Evolutionary conservation across 805 yeast genomes (phyloP).

Genomic region (Metschnikowia matae): DNA sequence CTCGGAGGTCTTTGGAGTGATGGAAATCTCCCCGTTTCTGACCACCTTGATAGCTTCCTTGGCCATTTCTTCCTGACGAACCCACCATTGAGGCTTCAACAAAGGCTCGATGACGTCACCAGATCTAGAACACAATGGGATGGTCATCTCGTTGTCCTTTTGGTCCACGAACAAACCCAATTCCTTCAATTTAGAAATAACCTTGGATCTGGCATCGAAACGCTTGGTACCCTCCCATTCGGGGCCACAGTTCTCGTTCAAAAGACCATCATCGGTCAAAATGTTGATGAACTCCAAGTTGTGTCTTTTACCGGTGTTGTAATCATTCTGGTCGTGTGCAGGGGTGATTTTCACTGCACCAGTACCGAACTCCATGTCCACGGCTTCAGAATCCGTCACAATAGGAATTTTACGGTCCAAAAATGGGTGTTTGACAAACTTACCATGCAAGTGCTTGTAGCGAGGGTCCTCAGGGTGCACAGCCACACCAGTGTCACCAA

Average conservation of each 20-base stretch:
- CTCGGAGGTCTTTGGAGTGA: constrained; percentile 86
- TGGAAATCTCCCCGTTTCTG: constrained; percentile 70
- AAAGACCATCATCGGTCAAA: constrained; percentile 83
- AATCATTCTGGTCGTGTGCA: constrained; percentile 97
- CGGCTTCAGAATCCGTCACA: constrained; percentile 86
- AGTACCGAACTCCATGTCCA: constrained; percentile 99
- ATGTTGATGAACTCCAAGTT: constrained; percentile 84
- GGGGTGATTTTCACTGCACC: constrained; percentile 99
- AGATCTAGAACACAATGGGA: constrained; percentile 92
- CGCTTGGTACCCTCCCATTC: constrained; percentile 89
- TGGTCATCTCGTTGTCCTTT: constrained; percentile 91
- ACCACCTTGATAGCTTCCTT: constrained; percentile 82
- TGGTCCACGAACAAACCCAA: constrained; percentile 77
- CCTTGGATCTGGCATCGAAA: constrained; percentile 86
- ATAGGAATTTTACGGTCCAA: constrained; percentile 82
- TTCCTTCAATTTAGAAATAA: constrained; percentile 73
- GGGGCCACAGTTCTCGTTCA: constrained; percentile 86
- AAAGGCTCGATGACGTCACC: constrained; percentile 96
- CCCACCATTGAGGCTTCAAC: constrained; percentile 99
- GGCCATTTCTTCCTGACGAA: constrained; percentile 85
- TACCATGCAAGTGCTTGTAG: constrained; percentile 93
- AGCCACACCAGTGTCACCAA: constrained; percentile 97
- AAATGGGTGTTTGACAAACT: constrained; percentile 87
- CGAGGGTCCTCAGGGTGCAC: constrained; percentile 94
- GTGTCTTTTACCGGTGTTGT: constrained; percentile 92